phyloP scores from a whole-genome alignment of 1,284 basidiomycete species.

The Ustilago loliicola region DNA sequence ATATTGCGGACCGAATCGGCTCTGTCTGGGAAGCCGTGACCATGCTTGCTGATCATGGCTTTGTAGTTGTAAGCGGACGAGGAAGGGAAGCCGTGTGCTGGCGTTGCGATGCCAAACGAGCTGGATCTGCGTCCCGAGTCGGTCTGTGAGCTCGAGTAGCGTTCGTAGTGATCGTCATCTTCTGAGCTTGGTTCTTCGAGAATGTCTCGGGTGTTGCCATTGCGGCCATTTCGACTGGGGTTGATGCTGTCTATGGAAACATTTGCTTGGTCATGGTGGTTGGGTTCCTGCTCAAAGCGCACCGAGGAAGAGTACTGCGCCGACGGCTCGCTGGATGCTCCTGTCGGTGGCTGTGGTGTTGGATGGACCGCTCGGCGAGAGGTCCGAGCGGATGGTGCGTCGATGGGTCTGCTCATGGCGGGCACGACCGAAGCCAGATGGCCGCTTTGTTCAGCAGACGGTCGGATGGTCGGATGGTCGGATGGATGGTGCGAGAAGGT shows the following conservation, averaged over 20 bases:
- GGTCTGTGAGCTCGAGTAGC: conserved; percentile 32
- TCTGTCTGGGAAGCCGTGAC: conserved; percentile 54
- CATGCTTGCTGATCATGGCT: conserved; percentile 49
- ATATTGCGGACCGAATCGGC: conserved; percentile 63
- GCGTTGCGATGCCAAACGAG: conserved; percentile 35
- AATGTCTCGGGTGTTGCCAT: not conserved
- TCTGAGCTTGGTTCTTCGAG: conserved; percentile 29
- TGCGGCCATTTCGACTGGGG: conserved; percentile 2
- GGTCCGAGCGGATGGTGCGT: conserved; percentile 19
- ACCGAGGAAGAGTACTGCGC: conserved; percentile 36
- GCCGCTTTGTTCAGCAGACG: not conserved
- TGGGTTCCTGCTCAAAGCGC: conserved; percentile 21
- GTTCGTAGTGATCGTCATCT: conserved; percentile 22
- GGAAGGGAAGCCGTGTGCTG: conserved; percentile 36
- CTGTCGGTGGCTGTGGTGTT: conserved; percentile 1
- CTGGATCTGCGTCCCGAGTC: conserved; percentile 32
- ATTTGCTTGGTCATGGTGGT: conserved; percentile 2
- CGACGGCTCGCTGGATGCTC: conserved; percentile 10
- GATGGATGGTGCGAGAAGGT: conserved; percentile 4
- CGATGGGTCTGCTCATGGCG: conserved; percentile 35
- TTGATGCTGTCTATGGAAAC: conserved; percentile 21
- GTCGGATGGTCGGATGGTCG: not conserved
- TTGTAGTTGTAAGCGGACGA: conserved; percentile 43
- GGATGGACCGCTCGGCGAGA: conserved; percentile 1
- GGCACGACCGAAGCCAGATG: not conserved